Base-by-base conservation (phyloP, 208 protist genomes). In the Acanthamoeba triangularis region DNA sequence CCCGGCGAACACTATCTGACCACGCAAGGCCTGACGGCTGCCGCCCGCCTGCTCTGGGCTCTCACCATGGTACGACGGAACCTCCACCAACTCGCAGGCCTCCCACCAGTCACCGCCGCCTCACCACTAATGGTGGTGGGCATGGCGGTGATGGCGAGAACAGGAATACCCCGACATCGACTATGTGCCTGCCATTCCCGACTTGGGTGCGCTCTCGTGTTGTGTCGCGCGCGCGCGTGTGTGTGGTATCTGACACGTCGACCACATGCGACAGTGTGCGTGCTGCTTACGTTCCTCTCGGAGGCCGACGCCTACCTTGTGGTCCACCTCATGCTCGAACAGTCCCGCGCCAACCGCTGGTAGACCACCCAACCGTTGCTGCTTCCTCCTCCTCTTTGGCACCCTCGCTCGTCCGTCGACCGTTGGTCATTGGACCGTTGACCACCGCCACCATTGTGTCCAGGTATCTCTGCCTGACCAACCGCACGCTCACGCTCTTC, bases 251-350 rank as follows among this genome's bases (percentile, higher is more conserved):
- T 30, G 18, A n/a, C 18, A 33, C 10, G 18, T 67, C 28, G 25
- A 0, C 35, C 1, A 7, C 28, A 67, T 8, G 14, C 35, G 0
- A 13, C 16, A 80, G 72, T 80, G 37, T 80, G 72, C 37, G 37
- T 80, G 72, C 72, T 80, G 72, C 72, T 80, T 7, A 80, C 72
- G 72, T 80, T 49, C 37, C 37, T 80, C 35, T 80, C 72, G 72
- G 72, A 80, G 37, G 72, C 72, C 33, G 72, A 80, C 33, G 23
- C 72, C 18, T 80, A 80, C 23, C 30, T 80, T 13, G 37, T 80
- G 14, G 14, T 35, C 8, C 72, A 49, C 33, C 72, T 80, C 35
- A 80, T 80, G 35, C 72, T 80, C 72, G 72, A 80, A 30, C 72
- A 80, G 33, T 80, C 72, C 11, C 72, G 72, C 30, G 33, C 72